Conservation (phyloP, 1,284 basidiomycete genomes). For the Caloboletus firmus region DNA sequence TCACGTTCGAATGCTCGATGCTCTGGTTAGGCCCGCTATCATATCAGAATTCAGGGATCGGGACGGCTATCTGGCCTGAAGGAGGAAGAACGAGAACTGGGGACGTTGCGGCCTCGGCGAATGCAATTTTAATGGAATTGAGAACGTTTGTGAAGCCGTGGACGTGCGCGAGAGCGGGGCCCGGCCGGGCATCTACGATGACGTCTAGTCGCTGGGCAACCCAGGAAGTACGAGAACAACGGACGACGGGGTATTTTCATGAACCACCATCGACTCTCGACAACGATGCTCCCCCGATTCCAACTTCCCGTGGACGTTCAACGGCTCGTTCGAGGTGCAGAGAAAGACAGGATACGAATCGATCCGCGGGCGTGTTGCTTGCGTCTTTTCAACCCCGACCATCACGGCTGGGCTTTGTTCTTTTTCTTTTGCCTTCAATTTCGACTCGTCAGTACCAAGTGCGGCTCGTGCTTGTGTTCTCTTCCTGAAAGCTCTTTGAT, state of each 20-base stretch:
- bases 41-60: background rate
- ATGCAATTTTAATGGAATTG: background rate
- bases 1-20: background rate
- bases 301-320: background rate
- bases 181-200: background rate
- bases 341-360: background rate
- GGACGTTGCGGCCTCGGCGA: background rate
- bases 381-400: background rate
- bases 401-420: background rate
- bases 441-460: background rate
- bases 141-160: background rate
- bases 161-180: background rate
- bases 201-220: background rate
- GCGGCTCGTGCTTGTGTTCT: background rate
- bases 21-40: background rate
- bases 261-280: conserved; percentile 2
- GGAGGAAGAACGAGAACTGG: background rate
- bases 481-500: background rate
- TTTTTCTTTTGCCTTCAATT: background rate
- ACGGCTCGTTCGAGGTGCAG: background rate
- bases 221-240: conserved; percentile 2
- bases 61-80: background rate
- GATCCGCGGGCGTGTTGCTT: conserved; percentile 7
- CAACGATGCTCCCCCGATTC: background rate
- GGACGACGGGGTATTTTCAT: background rate